Evolutionary conservation across 257 asterid genomes (phyloP).

Genomic region (Rauvolfia tetraphylla): DNA sequence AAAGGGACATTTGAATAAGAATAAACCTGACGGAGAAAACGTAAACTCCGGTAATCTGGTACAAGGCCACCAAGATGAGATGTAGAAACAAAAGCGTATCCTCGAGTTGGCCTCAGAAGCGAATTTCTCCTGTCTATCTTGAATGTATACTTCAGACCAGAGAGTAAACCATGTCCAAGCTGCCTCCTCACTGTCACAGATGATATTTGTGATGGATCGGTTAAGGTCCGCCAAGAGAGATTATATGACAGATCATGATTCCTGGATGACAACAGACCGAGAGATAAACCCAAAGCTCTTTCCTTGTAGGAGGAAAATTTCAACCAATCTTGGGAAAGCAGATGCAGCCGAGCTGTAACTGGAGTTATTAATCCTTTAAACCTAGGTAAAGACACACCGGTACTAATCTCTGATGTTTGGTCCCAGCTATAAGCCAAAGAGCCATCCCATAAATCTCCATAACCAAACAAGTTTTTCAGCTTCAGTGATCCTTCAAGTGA

Average conservation of each 20-base stretch:
- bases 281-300: constrained; percentile 70
- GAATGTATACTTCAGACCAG: constrained; percentile 71
- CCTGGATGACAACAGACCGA: constrained; percentile 58
- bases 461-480: constrained; percentile 80
- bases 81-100: constrained; percentile 79
- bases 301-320: constrained; percentile 89
- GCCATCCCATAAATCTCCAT: constrained; percentile 95
- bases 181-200: constrained; percentile 88
- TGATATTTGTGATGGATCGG: constrained; percentile 87
- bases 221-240: constrained; percentile 81
- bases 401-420: constrained; percentile 67
- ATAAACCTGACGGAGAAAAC: constrained; percentile 83
- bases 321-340: constrained; percentile 93
- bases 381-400: constrained; percentile 78
- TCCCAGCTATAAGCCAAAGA: constrained; percentile 86
- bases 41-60: constrained; percentile 78
- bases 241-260: constrained; percentile 77
- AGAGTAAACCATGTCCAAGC: constrained; percentile 82
- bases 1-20: constrained; percentile 7
- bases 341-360: constrained; percentile 60
- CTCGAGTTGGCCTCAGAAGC: constrained; percentile 77
- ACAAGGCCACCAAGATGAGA: constrained; percentile 80
- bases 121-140: constrained; percentile 78
- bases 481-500: constrained; percentile 66
- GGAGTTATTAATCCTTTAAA: constrained; percentile 63